Base-by-base conservation (phyloP, 1,284 basidiomycete genomes). In the Tausonia pullulans region DNA sequence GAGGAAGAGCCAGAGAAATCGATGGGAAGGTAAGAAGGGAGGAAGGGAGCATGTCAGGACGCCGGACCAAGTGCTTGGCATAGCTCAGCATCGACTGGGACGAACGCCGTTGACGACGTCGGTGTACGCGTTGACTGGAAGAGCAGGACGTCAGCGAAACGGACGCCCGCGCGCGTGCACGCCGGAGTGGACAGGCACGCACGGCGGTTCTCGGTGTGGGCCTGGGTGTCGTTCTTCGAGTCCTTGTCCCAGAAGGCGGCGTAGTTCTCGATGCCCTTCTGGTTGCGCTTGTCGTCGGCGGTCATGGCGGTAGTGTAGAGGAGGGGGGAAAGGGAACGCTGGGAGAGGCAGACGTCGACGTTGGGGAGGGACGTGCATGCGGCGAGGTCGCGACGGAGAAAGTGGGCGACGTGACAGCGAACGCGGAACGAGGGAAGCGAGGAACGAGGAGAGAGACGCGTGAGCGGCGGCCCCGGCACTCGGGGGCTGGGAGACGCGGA, bases 171-270 rank as follows among this genome's bases (percentile, higher is more conserved):
- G 27, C 27, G 27, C 27, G 27, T 27, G 27, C 27, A 27, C 27
- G 27, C 27, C 27, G 27, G 27, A 27, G 27, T 27, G 27, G 27
- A 27, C 27, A 27, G 27, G 27, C 27, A 27, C 27, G 27, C 27
- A 27, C 27, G 78, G 70, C 95, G 84, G 74, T 87, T 87, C 65
- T 85, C 81, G 70, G 82, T 88, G 77, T 91, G 84, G 45, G 76
- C 78, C 2, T 81, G 79, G 57, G 75, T 79, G 78, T 98, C 92
- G 72, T 87, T 82, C 55, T 79, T 79, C 44, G 85, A 80, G 76
- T 97, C 87, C 74, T 88, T 86, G 70, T 96, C 84, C 95, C 95
- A 98, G 79, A 92, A 94, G 74, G 86, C 86, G 71, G 87, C 89
- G 79, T 98, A 98, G 79, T 87, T 87, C 74, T 86, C 85, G 62